phyloP scores from a whole-genome alignment of 257 asterid species.

The Leonotis leonurus region DNA sequence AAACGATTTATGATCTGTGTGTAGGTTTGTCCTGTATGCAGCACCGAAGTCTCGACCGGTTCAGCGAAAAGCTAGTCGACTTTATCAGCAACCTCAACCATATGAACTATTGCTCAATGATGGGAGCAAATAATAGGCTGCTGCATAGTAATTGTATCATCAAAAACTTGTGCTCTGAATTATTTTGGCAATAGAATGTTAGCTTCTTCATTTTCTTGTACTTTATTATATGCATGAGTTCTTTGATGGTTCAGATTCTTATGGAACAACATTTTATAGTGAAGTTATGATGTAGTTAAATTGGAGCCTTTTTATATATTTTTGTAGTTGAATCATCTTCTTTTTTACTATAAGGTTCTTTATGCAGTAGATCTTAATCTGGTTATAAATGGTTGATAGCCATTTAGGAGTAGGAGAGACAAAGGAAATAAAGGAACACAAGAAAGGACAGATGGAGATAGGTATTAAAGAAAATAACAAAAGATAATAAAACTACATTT shows the following conservation, averaged over 20 bases:
- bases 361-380: too few species aligned
- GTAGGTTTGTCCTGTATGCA: slow-evolving; percentile 95
- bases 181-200: background rate
- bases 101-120: background rate
- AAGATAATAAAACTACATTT: too few species aligned
- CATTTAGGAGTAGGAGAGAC: too few species aligned
- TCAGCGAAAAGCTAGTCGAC: slow-evolving; percentile 49
- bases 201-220: background rate
- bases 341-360: too few species aligned
- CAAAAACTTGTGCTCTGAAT: background rate
- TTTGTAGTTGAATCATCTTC: too few species aligned
- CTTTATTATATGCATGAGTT: background rate
- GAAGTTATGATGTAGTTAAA: background rate
- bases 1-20: slow-evolving; percentile 11
- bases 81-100: slow-evolving; percentile 4
- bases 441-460: too few species aligned
- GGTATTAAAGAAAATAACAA: too few species aligned
- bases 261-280: background rate
- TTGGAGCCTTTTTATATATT: too few species aligned
- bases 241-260: background rate
- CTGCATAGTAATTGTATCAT: background rate
- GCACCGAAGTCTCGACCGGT: slow-evolving; percentile 61
- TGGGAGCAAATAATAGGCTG: slow-evolving; percentile 9
- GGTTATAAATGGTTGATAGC: too few species aligned
- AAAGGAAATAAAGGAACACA: too few species aligned